Evolutionary conservation across 2,329 filamentous ascomycete genomes (phyloP), one percentile per base, ranked within the genome.

Genomic region (Drechslerella stenobrocha): DNA sequence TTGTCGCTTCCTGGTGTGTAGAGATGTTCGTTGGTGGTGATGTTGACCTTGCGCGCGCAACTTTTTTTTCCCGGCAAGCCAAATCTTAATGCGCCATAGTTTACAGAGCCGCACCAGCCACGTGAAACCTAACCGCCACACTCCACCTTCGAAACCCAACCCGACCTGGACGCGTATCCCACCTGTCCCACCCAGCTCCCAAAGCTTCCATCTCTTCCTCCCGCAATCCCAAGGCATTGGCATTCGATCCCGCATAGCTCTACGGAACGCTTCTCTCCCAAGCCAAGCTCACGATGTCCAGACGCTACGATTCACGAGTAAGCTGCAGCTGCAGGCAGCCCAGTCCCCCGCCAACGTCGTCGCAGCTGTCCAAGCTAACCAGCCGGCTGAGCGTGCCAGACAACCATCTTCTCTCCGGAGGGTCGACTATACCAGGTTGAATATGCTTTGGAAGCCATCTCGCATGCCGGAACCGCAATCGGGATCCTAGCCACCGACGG

Each of bases 381-480:
- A 15, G 52, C 35, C 20, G 42, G 52, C 4, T 20, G 26, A 23
- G 3, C 22, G 23, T 20, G 22, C 46, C 74, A 96, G 91, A 98
- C 93, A 74, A 98, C 93, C 77, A 98, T 98, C 84, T 98, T 98
- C 86, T 98, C 93, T 69, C 93, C 93, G 67, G 93, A 98, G 81
- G 93, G 93, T 71, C 91, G 93, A 76, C 84, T 98, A 70, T 98
- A 98, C 79, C 93, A 98, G 80, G 93, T 98, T 75, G 93, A 98
- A 84, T 98, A 98, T 83, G 95, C 93, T 23, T 85, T 98, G 52
- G 93, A 98, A 79, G 93, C 93, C 76, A 98, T 98, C 76, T 98
- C 93, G 72, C 93, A 98, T 75, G 93, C 93, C 73, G 93, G 93
- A 74, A 98, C 93, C 50, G 93, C 93, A 72, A 86, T 98, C 74